Conservation (phyloP, 1,284 basidiomycete species). For the Tremellales sp. region DNA sequence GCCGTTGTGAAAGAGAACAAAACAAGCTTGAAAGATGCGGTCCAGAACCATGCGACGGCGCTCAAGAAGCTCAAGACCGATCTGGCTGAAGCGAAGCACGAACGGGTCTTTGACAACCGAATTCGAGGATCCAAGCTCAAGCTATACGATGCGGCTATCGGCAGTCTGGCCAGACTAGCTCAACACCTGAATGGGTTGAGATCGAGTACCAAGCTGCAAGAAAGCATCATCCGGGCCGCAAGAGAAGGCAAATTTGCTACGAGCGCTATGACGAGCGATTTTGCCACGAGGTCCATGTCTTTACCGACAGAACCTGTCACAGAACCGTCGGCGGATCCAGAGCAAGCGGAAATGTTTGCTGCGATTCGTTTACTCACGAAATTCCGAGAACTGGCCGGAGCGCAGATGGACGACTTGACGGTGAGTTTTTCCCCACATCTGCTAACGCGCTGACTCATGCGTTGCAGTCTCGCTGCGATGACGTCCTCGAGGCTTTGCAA, state of each 20-base stretch:
- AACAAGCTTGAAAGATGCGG: conserved; percentile 65
- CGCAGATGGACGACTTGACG: conserved; percentile 69
- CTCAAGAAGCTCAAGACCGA: conserved; percentile 83
- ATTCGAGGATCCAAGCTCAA: conserved; percentile 52
- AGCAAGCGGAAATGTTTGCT: background rate
- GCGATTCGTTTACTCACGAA: conserved; percentile 64
- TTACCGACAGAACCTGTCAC: too few species aligned
- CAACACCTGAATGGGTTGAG: conserved; percentile 85
- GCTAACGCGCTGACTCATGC: background rate
- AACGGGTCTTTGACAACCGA: conserved; percentile 59
- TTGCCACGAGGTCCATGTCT: too few species aligned
- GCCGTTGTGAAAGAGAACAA: conserved; percentile 25
- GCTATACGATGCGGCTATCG: conserved; percentile 79
- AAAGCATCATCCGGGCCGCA: conserved; percentile 67
- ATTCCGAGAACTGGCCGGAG: conserved; percentile 75
- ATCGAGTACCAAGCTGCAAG: conserved; percentile 74
- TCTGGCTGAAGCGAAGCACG: conserved; percentile 75
- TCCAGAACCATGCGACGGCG: conserved; percentile 75
- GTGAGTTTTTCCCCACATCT: conserved; percentile 53
- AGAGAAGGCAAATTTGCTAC: conserved; percentile 51
- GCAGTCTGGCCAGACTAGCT: conserved; percentile 75
- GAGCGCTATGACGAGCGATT: too few species aligned
- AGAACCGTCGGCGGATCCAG: too few species aligned
- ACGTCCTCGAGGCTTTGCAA: conserved; percentile 42
- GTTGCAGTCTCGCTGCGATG: conserved; percentile 32